Evolutionary conservation across 2,329 filamentous ascomycete species (phyloP).

Genomic region (Paraconiothyrium brasiliense): DNA sequence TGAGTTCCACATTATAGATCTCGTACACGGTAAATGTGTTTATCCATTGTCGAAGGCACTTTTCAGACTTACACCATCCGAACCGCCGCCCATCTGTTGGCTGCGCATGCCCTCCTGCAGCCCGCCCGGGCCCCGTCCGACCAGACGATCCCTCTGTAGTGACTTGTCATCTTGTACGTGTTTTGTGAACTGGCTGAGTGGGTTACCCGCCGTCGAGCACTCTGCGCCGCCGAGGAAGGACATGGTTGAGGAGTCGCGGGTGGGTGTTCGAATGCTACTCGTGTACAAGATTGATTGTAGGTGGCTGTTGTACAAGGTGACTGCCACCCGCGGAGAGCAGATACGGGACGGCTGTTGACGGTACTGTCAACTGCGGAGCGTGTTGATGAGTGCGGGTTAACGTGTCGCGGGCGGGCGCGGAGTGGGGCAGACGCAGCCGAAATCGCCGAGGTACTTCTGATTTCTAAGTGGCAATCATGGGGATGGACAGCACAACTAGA

Average conservation of each 20-base stretch:
- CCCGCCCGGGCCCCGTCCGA: conserved; percentile 75
- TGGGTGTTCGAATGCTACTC: neutral
- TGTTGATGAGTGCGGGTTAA: conserved; percentile 22
- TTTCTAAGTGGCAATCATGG: conserved; percentile 22
- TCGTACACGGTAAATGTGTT: conserved; percentile 2
- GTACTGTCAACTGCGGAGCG: neutral
- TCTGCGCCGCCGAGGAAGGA: conserved; percentile 96
- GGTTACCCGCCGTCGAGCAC: conserved; percentile 95
- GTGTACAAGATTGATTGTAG: neutral
- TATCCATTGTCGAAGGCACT: neutral
- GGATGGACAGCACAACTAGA: neutral
- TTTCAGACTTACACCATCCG: conserved; percentile 63
- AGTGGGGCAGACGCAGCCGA: conserved; percentile 26
- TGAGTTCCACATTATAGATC: conserved; percentile 10
- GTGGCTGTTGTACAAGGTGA: conserved; percentile 13
- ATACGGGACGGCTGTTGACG: neutral
- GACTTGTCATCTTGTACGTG: conserved; percentile 97
- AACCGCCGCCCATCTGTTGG: conserved; percentile 71
- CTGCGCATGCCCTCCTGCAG: conserved; percentile 81
- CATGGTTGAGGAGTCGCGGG: conserved; percentile 63
- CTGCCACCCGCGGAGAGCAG: neutral
- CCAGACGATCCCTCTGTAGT: conserved; percentile 87
- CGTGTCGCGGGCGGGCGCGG: conserved; percentile 18
- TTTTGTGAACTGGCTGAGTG: conserved; percentile 96
- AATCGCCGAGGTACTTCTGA: conserved; percentile 31